Base-by-base conservation (phyloP, 495 filamentous ascomycete species). In the Penicillium pulvis region DNA sequence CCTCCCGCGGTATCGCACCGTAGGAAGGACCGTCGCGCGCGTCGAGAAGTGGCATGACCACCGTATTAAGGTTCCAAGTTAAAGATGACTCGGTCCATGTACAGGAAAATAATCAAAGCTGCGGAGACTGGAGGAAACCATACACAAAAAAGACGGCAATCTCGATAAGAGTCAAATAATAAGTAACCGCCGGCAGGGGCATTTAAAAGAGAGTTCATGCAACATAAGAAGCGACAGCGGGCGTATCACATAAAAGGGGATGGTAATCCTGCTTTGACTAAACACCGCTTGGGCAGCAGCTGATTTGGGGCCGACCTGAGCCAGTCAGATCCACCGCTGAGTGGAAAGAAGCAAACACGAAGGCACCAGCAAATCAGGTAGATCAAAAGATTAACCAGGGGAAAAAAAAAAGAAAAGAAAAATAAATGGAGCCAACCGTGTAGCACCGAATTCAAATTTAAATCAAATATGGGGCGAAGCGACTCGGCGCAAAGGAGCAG, bases 321-420 rank as follows among this genome's bases (percentile, higher is more conserved):
- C 93, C 50, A 96, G 80, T 53, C 92, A 92, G 62, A 94, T 94
- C 51, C 56, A 62, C 59, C 42, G 36, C 41, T 23, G 23, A 53
- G n/a, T 36, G 31, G 53, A 51, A 49, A 54, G 62, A 61, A 46
- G 44, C 51, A 60, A 61, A 57, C 23, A 60, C 51, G 54, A 65
- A 10, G 44, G 49, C 39, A 47, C n/a, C 33, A 49, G 33, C 59
- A 58, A 68, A 68, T 68, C 62, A 46, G 45, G 59, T 23, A 36
- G 51, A 45, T 57, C 42, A 42, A 49, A 53, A 42, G 54, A 44
- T 17, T 30, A 35, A 39, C 23, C 33, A 17, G 51, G 36, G 56
- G 26, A 23, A 36, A 17, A 43, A 16, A 11, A n/a, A 28, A 33
- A 4, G 46, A 41, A 50, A 28, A 50, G 23, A 55, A 54, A 28